Conservation (phyloP, 495 filamentous ascomycete species). For the Annulohypoxylon nitens region DNA sequence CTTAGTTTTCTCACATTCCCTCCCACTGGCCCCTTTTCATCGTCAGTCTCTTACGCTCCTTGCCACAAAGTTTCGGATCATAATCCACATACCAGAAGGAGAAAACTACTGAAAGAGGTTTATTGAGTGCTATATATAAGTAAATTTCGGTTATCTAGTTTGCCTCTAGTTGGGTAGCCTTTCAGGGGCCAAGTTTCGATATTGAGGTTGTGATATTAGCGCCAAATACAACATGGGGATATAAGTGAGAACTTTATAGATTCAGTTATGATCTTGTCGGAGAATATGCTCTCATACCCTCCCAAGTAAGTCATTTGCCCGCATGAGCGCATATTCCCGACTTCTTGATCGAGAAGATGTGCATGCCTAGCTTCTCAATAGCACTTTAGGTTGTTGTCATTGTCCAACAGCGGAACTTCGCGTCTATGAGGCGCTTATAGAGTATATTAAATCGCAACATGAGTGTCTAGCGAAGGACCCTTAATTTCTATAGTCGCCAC, state of each 20-base stretch:
- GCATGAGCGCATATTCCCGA: neutral
- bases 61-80: neutral
- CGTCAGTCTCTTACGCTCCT: neutral
- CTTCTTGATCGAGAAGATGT: neutral
- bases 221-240: neutral
- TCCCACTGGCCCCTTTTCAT: neutral
- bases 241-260: neutral
- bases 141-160: constrained; percentile 30
- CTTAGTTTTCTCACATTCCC: neutral
- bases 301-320: neutral
- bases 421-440: constrained; percentile 33
- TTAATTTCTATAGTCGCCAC: constrained; percentile 27
- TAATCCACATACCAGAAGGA: neutral
- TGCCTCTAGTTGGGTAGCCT: constrained; percentile 1
- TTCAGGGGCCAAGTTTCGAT: neutral
- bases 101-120: neutral
- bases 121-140: neutral
- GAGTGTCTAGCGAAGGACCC: constrained; percentile 20
- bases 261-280: neutral
- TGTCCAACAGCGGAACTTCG: constrained; percentile 1
- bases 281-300: neutral
- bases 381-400: constrained; percentile 8
- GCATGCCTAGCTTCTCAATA: constrained; percentile 1
- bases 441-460: constrained; percentile 17
- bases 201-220: constrained; percentile 5